Evolutionary conservation across 495 filamentous ascomycete species (phyloP), one percentile per base, ranked within the genome.

Genomic region (Penicillium samsonianum): DNA sequence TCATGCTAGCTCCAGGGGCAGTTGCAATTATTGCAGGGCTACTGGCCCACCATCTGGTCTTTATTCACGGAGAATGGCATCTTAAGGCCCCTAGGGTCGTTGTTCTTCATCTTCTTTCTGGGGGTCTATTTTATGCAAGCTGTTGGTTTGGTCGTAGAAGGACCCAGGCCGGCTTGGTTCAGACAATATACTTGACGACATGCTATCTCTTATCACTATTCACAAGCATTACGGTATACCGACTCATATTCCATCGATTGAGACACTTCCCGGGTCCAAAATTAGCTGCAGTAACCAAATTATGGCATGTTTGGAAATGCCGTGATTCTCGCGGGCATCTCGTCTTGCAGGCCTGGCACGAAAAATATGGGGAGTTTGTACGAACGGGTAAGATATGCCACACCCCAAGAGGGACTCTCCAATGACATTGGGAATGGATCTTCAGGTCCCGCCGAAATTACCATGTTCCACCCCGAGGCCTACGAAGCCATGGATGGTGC

Each of bases 261-360:
- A 55, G 70, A 6, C 38, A 57, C 12, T 80, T 78, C 46, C 73
- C 73, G 1, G 79, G 78, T 0, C 76, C 80, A 2, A 59, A 58
- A n/a, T 12, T 61, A 9, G 73, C 75, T 2, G 52, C 64, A 53
- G 51, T 81, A 49, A 67, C 65, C 4, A 80, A 78, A 43, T 63
- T 81, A 6, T 65, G 67, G 69, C 73, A 79, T 61, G 59, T 77
- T 25, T 57, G 61, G 53, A 33, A 66, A 50, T 52, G 62, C 51
- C 53, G 60, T 25, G 56, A 74, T 5, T 61, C 73, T 6, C 67
- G 61, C n/a, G 70, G 73, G 10, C 62, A 71, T 52, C 53, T 70
- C 0, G 62, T 73, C 23, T 59, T 73, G 4, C 56, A 73, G 40
- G 50, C 58, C n/a, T 52, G 71, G 8, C 62, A 74, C 50, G 50